Base-by-base conservation (phyloP, 2,329 filamentous ascomycete species). In the Ilyonectria robusta region DNA sequence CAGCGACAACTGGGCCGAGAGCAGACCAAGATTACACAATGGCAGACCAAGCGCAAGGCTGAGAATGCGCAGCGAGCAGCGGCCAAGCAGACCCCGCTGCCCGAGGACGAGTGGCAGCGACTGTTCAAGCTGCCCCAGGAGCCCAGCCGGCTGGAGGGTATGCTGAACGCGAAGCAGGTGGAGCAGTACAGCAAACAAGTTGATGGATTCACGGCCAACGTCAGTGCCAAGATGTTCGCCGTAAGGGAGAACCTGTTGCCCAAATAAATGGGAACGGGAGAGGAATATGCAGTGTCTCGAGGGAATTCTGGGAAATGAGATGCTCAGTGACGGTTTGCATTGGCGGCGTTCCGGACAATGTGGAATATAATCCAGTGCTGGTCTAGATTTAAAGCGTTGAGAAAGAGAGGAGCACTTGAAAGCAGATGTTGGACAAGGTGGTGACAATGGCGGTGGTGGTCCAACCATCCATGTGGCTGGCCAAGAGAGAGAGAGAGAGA, bases 121-220 rank as follows among this genome's bases (percentile, higher is more conserved):
- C 88, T 98, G 76, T 99, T 98, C 89, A 99, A 99, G 90, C 89
- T 99, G 74, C 96, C 96, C 29, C 92, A 94, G 80, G 95, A 98
- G 86, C 95, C 96, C 63, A 97, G 93, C 84, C 88, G 95, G 73
- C 85, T 98, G 75, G 95, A 98, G 86, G 94, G 93, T 72, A 93
- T 99, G 88, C 87, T 99, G 79, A 97, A 98, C 81, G 95, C 93
- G 70, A 90, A 94, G 83, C 96, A 99, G 85, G 94, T 98, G 62
- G 95, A 98, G 85, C 95, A 98, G 85, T 99, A 98, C 85, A 94
- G 95, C 78, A 92, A 94, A 85, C 96, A 98, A 86, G 93, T 98
- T 65, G 96, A 99, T 82, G 94, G 94, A 44, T 98, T 98, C 83
- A 95, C 95, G 54, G 94, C 96, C 62, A 92, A 91, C 72, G 93